These are phyloP conservation scores for Chaetomium fimeti DNA, from an alignment of 495 filamentous ascomycete genomes.

Conservation along the genomic window DNA sequence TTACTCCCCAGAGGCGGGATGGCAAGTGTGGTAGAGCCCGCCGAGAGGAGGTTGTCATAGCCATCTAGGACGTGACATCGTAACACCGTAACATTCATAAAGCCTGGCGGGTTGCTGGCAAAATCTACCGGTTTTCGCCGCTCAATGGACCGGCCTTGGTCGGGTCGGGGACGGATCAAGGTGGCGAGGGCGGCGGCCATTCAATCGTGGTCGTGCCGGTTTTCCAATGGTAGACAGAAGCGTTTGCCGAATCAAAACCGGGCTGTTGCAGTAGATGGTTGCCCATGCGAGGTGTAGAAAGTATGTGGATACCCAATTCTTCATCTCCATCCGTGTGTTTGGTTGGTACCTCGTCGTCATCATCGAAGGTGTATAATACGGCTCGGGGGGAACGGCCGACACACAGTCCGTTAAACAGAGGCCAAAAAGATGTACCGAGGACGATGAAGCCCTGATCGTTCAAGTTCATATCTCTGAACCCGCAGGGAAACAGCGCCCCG, in stretches of 20 bases:
- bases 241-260: slow-evolving; percentile 20
- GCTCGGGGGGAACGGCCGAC: not conserved
- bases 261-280: slow-evolving; percentile 35
- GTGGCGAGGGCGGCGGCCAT: slow-evolving; percentile 4
- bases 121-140: slow-evolving; percentile 9
- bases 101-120: slow-evolving; percentile 7
- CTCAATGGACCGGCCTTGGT: slow-evolving; percentile 1
- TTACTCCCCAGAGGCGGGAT: slow-evolving; percentile 12
- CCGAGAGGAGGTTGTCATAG: slow-evolving; percentile 33
- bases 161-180: not conserved
- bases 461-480: not conserved
- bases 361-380: slow-evolving; percentile 26
- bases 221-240: not conserved
- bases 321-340: slow-evolving; percentile 31
- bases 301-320: slow-evolving; percentile 35
- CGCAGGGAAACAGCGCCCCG: not conserved
- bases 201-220: slow-evolving; percentile 7
- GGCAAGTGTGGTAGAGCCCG: slow-evolving; percentile 18
- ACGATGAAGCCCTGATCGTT: not conserved
- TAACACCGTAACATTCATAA: slow-evolving; percentile 44
- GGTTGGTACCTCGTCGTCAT: slow-evolving; percentile 30
- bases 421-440: not conserved
- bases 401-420: not conserved
- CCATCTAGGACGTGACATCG: slow-evolving; percentile 44
- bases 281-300: slow-evolving; percentile 39